Conservation (phyloP, 805 yeast species). For the Nakazawaea populi region DNA sequence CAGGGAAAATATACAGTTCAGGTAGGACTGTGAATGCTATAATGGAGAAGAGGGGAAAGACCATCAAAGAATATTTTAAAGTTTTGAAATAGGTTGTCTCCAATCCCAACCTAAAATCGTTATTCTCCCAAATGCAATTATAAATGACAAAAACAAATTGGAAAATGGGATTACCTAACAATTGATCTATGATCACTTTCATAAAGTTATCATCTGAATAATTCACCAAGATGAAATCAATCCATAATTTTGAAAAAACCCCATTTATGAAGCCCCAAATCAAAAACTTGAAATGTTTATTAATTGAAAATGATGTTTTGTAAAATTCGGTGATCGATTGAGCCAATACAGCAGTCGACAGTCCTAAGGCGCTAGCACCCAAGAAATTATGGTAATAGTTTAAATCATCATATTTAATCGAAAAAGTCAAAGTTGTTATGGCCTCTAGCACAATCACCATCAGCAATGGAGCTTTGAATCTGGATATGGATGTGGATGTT, state of each 20-base stretch:
- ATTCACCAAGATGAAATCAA: conserved; percentile 33
- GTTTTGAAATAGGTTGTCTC: conserved; percentile 38
- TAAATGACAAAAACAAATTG: conserved; percentile 45
- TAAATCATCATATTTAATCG: conserved; percentile 16
- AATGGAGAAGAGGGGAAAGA: conserved; percentile 56
- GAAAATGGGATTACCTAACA: conserved; percentile 47
- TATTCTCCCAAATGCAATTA: conserved; percentile 51
- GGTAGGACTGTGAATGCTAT: conserved; percentile 44
- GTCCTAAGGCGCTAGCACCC: conserved; percentile 21
- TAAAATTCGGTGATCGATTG: conserved; percentile 24
- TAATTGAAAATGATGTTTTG: conserved; percentile 16
- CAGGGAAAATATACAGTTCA: conserved; percentile 46
- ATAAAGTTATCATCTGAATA: conserved; percentile 28
- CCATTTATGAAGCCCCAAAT: conserved; percentile 63
- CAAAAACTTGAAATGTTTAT: conserved; percentile 38
- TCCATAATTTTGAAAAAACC: conserved; percentile 40
- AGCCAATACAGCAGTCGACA: conserved; percentile 22
- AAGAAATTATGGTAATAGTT: conserved; percentile 19
- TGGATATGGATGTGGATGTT: not conserved
- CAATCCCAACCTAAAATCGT: conserved; percentile 24
- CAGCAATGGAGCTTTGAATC: not conserved
- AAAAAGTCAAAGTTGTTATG: not conserved
- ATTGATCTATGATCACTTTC: conserved; percentile 47
- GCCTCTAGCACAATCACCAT: not conserved
- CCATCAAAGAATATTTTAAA: conserved; percentile 44